Conservation (phyloP, 805 yeast genomes). For the Pichia manshurica region DNA sequence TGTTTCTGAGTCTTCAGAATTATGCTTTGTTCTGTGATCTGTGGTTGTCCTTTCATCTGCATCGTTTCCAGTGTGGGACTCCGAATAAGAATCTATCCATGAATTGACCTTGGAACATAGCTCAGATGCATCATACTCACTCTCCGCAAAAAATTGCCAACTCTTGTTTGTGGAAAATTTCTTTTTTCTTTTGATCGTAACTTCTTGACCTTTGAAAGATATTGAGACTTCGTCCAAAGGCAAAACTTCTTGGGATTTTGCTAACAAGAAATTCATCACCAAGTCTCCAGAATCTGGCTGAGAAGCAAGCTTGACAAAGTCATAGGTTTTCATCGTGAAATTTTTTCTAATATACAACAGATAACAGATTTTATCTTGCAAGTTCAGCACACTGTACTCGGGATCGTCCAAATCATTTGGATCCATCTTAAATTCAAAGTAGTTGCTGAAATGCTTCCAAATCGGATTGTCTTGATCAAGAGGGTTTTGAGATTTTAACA, state of each 20-base stretch:
- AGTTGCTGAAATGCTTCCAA: constrained; percentile 24
- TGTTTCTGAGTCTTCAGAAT: neutral
- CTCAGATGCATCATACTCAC: constrained; percentile 50
- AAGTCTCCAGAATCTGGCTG: constrained; percentile 8
- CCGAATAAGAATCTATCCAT: constrained; percentile 8
- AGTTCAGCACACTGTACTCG: constrained; percentile 11
- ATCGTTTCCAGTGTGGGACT: constrained; percentile 11
- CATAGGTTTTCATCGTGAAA: constrained; percentile 16
- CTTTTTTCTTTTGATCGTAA: constrained; percentile 25
- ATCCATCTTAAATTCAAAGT: constrained; percentile 23
- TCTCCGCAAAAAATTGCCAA: constrained; percentile 66
- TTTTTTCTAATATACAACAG: constrained; percentile 20
- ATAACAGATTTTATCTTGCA: constrained; percentile 18
- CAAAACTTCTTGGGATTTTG: constrained; percentile 20
- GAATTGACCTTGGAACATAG: constrained; percentile 18
- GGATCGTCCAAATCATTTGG: constrained; percentile 7
- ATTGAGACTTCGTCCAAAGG: constrained; percentile 21
- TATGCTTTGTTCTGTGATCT: neutral
- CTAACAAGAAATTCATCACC: constrained; percentile 5
- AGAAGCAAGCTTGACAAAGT: constrained; percentile 9
- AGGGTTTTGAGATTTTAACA: constrained; percentile 12
- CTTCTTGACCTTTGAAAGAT: constrained; percentile 22
- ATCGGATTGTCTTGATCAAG: constrained; percentile 16
- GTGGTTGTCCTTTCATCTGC: constrained; percentile 7
- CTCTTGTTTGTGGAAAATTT: constrained; percentile 29